These are phyloP conservation scores for Trichothecium sympodiale DNA, from an alignment of 2,329 filamentous ascomycete species.

Conservation along the genomic window DNA sequence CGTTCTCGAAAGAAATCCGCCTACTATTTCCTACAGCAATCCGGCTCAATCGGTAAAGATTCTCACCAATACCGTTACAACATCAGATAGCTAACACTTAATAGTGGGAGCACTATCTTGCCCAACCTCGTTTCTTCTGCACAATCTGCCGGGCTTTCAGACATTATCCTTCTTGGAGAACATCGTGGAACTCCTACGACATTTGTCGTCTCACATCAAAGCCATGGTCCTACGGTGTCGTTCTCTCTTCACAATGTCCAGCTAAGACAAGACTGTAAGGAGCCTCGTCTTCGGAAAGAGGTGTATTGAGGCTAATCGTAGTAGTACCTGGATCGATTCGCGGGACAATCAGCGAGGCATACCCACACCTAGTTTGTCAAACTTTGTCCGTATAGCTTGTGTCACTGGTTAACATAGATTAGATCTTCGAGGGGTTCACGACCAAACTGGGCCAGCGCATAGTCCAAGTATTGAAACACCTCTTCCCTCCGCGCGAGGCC, in stretches of 20 bases:
- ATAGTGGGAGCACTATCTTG: constrained; percentile 71
- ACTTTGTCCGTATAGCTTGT: too few relatives aligned
- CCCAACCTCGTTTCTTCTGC: constrained; percentile 77
- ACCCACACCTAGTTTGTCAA: constrained; percentile 57
- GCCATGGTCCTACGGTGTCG: constrained; percentile 68
- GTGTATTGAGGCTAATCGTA: too few relatives aligned
- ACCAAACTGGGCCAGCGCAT: constrained; percentile 71
- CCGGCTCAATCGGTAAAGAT: constrained; percentile 62
- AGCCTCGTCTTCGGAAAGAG: too few relatives aligned
- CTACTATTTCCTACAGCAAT: constrained; percentile 76
- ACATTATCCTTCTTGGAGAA: constrained; percentile 81
- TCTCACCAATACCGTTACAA: too few relatives aligned
- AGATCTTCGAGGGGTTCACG: constrained; percentile 85
- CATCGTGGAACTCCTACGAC: constrained; percentile 88
- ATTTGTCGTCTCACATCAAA: constrained; percentile 76
- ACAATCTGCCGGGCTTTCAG: constrained; percentile 67
- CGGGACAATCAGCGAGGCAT: constrained; percentile 84
- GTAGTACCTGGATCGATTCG: constrained; percentile 70
- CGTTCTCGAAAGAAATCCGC: constrained; percentile 87
- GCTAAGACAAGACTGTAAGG: constrained; percentile 58
- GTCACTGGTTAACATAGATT: too few relatives aligned
- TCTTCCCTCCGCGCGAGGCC: constrained; percentile 82
- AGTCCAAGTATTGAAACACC: constrained; percentile 82
- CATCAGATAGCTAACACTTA: too few relatives aligned
- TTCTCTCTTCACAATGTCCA: constrained; percentile 92